phyloP scores from a whole-genome alignment of 805 yeast genomes.

The Wickerhamiella dianesei region DNA sequence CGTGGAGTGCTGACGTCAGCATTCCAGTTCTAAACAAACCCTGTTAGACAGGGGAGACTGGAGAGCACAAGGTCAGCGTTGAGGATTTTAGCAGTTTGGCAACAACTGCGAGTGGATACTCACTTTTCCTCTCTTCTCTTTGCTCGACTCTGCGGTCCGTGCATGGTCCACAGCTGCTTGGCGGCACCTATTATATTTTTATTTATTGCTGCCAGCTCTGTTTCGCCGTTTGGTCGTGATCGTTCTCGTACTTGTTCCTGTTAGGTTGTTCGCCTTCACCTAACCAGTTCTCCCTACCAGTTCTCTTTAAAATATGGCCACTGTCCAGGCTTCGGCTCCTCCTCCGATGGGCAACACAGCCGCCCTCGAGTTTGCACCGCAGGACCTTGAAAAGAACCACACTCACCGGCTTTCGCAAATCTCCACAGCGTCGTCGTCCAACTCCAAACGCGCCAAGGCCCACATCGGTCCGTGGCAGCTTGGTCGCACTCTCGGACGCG shows the following conservation, averaged over 20 bases:
- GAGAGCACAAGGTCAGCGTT: neutral
- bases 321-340: neutral
- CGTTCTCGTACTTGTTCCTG: too few relatives aligned
- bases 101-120: neutral
- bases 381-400: neutral
- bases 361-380: neutral
- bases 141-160: too few relatives aligned
- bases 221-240: too few relatives aligned
- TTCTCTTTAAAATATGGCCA: neutral
- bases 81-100: neutral
- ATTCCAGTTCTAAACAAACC: neutral
- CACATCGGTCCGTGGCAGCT: conserved; percentile 93
- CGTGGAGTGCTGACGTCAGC: neutral
- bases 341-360: neutral
- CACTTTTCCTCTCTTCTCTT: neutral
- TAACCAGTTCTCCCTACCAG: too few relatives aligned
- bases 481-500: conserved; percentile 88
- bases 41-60: neutral
- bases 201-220: neutral
- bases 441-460: conserved; percentile 36
- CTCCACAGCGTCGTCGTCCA: conserved; percentile 24
- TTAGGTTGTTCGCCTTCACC: too few relatives aligned
- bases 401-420: conserved; percentile 19
- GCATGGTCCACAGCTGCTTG: neutral
- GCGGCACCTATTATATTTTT: neutral